Evolutionary conservation across 768 basidiomycete genomes (phyloP).

Genomic region (Hemileccinum rubropunctum): DNA sequence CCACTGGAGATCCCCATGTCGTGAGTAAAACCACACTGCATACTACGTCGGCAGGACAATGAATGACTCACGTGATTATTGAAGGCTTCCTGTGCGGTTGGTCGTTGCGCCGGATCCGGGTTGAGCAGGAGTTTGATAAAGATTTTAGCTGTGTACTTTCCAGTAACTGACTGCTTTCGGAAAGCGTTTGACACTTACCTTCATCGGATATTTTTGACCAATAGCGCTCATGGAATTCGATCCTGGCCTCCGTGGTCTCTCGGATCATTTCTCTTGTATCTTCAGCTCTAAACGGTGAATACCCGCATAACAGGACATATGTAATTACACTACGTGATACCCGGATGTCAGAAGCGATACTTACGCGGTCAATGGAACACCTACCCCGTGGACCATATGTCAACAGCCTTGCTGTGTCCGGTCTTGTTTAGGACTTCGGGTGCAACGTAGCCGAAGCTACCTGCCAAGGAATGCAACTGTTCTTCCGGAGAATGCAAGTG

Average conservation of each 20-base stretch:
- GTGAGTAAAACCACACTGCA: not conserved
- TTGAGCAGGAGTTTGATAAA: conserved; percentile 76
- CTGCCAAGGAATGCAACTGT: conserved; percentile 68
- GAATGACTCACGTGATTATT: conserved; percentile 54
- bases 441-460: conserved; percentile 87
- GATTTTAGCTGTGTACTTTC: conserved; percentile 58
- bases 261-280: conserved; percentile 70
- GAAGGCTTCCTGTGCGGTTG: conserved; percentile 71
- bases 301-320: conserved; percentile 93
- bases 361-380: conserved; percentile 18
- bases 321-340: conserved; percentile 71
- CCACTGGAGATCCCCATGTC: conserved; percentile 50
- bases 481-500: conserved; percentile 73
- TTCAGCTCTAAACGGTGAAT: conserved; percentile 90
- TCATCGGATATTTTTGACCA: conserved; percentile 87
- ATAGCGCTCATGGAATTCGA: conserved; percentile 91
- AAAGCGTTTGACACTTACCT: conserved; percentile 42
- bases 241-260: conserved; percentile 81
- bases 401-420: conserved; percentile 92
- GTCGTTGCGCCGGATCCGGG: conserved; percentile 67
- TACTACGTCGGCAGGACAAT: not conserved
- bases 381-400: conserved; percentile 91
- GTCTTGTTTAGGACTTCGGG: conserved; percentile 79
- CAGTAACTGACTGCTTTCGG: not conserved
- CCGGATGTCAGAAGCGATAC: not conserved